Evolutionary conservation across 495 filamentous ascomycete genomes (phyloP).

Genomic region (Lindgomyces ingoldianus): DNA sequence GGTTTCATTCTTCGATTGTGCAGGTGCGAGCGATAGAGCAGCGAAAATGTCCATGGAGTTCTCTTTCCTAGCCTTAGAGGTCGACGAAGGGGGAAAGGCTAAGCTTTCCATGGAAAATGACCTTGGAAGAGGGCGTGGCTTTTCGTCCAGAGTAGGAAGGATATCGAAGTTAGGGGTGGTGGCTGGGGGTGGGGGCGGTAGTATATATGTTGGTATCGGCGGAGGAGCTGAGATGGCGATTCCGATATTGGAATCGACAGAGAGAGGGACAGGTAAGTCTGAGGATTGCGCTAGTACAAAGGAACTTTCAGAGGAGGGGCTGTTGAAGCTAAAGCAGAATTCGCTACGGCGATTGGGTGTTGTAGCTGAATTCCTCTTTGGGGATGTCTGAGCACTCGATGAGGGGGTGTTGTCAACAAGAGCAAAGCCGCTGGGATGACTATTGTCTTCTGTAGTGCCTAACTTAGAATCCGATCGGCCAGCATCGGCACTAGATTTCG

Average conservation of each 20-base stretch:
- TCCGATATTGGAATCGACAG: slow-evolving; percentile 4
- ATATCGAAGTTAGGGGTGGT: background rate
- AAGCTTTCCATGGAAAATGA: slow-evolving; percentile 5
- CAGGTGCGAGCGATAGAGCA: slow-evolving; percentile 5
- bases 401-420: background rate
- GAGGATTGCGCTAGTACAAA: background rate
- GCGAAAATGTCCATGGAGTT: slow-evolving; percentile 7
- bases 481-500: slow-evolving; percentile 8
- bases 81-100: background rate
- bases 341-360: slow-evolving; percentile 14
- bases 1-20: too few relatives aligned
- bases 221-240: slow-evolving; percentile 12
- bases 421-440: slow-evolving; percentile 16
- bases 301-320: background rate
- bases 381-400: background rate
- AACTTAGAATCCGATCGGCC: background rate
- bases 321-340: slow-evolving; percentile 27
- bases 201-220: too few relatives aligned
- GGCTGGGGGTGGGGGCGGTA: background rate
- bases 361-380: background rate
- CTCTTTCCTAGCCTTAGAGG: background rate
- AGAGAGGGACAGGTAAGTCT: background rate
- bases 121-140: background rate
- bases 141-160: background rate
- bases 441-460: background rate